Evolutionary conservation across 768 basidiomycete species (phyloP), one percentile per base, ranked within the genome.

Genomic region (Suillus spraguei): DNA sequence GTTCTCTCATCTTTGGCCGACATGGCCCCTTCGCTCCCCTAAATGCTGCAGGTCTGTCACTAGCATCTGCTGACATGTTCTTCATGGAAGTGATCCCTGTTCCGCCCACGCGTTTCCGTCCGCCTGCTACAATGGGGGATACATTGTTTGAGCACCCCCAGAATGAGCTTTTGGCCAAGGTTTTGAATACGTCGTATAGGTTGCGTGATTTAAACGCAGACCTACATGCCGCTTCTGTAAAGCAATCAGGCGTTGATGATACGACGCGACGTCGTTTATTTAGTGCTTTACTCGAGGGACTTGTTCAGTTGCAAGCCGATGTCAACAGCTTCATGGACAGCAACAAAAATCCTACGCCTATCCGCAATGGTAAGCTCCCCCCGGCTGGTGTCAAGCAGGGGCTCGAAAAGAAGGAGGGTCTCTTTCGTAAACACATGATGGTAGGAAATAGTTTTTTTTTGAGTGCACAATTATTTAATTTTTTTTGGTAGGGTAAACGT

Each of bases 371-470:
- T 4, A 95, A 95, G 71, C 80, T 93, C 22, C 95, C 96, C 35
- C 95, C 96, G 39, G 82, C 89, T 50, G 97, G 97, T 66, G 88
- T 99, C 66, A 99, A 99, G 82, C 97, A 99, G 76, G 86, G 91
- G 14, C 78, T 99, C 69, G 97, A 99, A 80, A 99, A 99, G 85
- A 99, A 99, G 78, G 97, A 99, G 67, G 97, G 97, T 52, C 74
- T 99, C 56, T 99, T 99, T 84, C 84, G 97, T 63, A 97, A 96
- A 78, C 88, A 99, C 72, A 99, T 99, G 97, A 99, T 99, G 97
- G 96, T 95, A 63, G 62, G 84, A 44, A 58, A 60, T 59, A 35
- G 61, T 7, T 35, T 35, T 55, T 28, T 61, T 59, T 46, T 39
- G 4, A 59, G 9, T 54, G 10, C 32, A 53, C 33, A n/a, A 35